phyloP scores from a whole-genome alignment of 1,284 basidiomycete species.

The Agaricales sp. region DNA sequence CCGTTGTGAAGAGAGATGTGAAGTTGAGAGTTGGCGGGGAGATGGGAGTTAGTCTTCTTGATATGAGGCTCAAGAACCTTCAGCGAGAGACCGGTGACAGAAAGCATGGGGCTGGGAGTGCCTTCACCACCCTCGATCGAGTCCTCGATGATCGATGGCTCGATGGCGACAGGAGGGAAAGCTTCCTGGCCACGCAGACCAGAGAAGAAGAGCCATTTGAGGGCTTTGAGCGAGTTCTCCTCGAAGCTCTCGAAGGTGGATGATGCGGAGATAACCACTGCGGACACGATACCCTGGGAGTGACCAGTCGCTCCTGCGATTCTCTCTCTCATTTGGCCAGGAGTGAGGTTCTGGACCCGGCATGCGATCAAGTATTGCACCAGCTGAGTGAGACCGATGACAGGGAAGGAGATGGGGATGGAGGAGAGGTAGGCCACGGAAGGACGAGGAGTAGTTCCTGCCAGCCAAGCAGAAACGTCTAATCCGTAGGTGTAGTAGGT shows the following conservation, averaged over 20 bases:
- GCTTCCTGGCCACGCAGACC: constrained; percentile 89
- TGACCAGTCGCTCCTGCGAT: constrained; percentile 90
- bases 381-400: constrained; percentile 95
- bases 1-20: constrained; percentile 90
- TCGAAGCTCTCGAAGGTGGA: constrained; percentile 65
- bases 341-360: constrained; percentile 64
- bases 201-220: constrained; percentile 90
- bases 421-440: constrained; percentile 86
- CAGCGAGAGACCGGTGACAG: constrained; percentile 76
- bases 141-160: constrained; percentile 83
- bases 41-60: constrained; percentile 80
- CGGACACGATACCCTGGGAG: constrained; percentile 93
- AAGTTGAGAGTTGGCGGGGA: constrained; percentile 72
- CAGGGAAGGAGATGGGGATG: constrained; percentile 89
- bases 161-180: constrained; percentile 90
- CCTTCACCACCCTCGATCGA: constrained; percentile 91
- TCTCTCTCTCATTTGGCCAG: constrained; percentile 69
- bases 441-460: constrained; percentile 60
- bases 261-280: constrained; percentile 80
- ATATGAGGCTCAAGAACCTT: constrained; percentile 79
- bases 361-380: constrained; percentile 84
- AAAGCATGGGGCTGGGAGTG: constrained; percentile 87
- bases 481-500: constrained; percentile 78
- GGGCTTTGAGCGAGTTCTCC: constrained; percentile 72
- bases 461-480: constrained; percentile 80